Percentiles rank a stretch among this genome's conserved stretches.
phyloP scores from a whole-genome alignment of 306 rosid species.

The Phaseolus lunatus region DNA sequence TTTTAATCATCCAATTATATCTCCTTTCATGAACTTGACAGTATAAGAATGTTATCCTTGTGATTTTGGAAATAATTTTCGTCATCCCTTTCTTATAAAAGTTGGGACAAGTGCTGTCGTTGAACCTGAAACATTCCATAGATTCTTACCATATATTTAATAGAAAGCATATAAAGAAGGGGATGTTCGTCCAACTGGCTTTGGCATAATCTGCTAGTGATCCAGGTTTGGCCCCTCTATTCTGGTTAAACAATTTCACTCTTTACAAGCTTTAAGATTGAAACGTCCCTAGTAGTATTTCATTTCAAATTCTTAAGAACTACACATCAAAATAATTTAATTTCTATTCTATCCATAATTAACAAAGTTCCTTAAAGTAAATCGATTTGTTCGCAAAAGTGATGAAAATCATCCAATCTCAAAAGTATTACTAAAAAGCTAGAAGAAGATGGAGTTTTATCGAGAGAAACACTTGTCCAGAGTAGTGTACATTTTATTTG shows the following conservation, averaged over 20 bases:
- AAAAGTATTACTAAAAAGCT: too few relatives aligned
- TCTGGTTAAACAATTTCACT: not conserved
- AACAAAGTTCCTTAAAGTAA: not conserved
- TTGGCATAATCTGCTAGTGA: not conserved
- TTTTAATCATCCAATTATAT: conserved; percentile 3
- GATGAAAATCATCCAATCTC: too few relatives aligned
- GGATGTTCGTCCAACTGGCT: not conserved
- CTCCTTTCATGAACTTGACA: not conserved
- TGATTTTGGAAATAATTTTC: not conserved
- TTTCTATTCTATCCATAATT: too few relatives aligned
- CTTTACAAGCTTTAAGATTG: not conserved
- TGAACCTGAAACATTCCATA: not conserved
- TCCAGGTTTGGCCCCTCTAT: not conserved
- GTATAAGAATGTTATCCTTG: not conserved
- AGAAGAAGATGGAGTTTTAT: too few relatives aligned
- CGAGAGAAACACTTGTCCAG: too few relatives aligned
- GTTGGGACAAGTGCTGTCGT: not conserved
- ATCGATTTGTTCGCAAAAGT: not conserved
- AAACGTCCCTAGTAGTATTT: not conserved
- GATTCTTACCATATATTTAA: not conserved
- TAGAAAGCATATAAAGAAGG: not conserved
- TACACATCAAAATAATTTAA: too few relatives aligned
- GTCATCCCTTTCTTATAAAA: not conserved
- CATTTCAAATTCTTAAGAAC: too few relatives aligned
- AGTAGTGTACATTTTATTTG: too few relatives aligned